A percentile compares a stretch with the other conserved stretches of the same genome.
These are phyloP conservation scores for Glycyrrhiza uralensis DNA, from an alignment of 306 rosid species.

Conservation along the genomic window DNA sequence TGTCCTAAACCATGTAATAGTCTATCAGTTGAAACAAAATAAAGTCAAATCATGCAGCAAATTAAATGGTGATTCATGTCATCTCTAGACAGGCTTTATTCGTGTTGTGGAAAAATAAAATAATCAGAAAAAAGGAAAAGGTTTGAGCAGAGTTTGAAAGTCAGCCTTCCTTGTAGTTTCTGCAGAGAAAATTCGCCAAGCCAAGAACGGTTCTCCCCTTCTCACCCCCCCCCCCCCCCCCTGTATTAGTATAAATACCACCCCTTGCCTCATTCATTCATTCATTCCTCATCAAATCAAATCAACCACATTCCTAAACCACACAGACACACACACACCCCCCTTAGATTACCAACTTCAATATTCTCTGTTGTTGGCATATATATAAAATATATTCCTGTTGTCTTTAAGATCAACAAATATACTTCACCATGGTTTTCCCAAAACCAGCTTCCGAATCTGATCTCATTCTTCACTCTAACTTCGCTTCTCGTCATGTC, in stretches of 20 bases:
- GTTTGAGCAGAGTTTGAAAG: neutral
- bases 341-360: neutral
- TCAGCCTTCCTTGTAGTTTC: neutral
- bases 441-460: slow-evolving; percentile 35
- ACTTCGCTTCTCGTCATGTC: slow-evolving; percentile 12
- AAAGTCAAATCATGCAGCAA: no score
- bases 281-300: neutral
- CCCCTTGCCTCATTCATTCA: neutral
- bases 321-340: no score
- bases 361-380: neutral
- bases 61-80: no score
- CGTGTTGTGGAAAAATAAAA: neutral
- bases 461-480: slow-evolving; percentile 28
- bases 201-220: slow-evolving; percentile 12
- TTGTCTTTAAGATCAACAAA: neutral
- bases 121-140: neutral
- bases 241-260: slow-evolving; percentile 24
- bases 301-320: no score
- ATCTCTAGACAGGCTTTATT: no score
- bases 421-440: slow-evolving; percentile 22
- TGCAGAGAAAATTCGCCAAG: neutral
- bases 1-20: no score
- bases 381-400: neutral
- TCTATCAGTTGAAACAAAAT: no score
- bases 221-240: neutral